These are phyloP conservation scores for Wickerhamomyces queroliae DNA, from an alignment of 805 yeast species.

Conservation along the genomic window DNA sequence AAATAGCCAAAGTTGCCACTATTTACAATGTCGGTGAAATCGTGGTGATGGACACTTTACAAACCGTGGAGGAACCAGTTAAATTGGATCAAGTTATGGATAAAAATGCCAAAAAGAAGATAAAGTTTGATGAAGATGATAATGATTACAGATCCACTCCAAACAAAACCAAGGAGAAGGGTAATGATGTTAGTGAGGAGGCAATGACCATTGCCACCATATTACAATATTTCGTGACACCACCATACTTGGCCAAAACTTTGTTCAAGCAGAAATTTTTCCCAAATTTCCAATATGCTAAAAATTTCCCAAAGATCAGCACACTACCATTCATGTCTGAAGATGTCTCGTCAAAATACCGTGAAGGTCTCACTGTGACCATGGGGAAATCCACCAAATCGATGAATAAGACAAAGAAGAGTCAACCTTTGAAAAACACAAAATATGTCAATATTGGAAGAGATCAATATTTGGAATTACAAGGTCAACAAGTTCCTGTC, in stretches of 20 bases:
- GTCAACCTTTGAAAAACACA: slow-evolving; percentile 50
- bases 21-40: slow-evolving; percentile 69
- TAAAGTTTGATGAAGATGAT: slow-evolving; percentile 27
- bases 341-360: slow-evolving; percentile 33
- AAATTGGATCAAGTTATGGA: slow-evolving; percentile 18
- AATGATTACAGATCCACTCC: slow-evolving; percentile 10
- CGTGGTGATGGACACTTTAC: slow-evolving; percentile 54
- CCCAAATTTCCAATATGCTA: slow-evolving; percentile 55
- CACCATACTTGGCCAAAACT: slow-evolving; percentile 67
- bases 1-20: slow-evolving; percentile 71
- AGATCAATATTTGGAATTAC: slow-evolving; percentile 49
- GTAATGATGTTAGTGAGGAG: slow-evolving; percentile 25
- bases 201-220: slow-evolving; percentile 59
- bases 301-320: slow-evolving; percentile 63
- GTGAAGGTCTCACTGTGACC: slow-evolving; percentile 55
- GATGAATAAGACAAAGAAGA: slow-evolving; percentile 34
- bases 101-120: slow-evolving; percentile 20
- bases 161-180: slow-evolving; percentile 8
- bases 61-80: slow-evolving; percentile 15
- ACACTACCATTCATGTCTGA: slow-evolving; percentile 68
- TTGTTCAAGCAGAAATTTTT: slow-evolving; percentile 46
- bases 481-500: slow-evolving; percentile 58
- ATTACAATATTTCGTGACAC: slow-evolving; percentile 78
- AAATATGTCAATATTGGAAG: slow-evolving; percentile 76
- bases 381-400: slow-evolving; percentile 32